Percentiles rank a stretch among this genome's conserved stretches.
Evolutionary conservation across 352 stramenopile genomes (phyloP).

Genomic region (Phytophthora hybrid): DNA sequence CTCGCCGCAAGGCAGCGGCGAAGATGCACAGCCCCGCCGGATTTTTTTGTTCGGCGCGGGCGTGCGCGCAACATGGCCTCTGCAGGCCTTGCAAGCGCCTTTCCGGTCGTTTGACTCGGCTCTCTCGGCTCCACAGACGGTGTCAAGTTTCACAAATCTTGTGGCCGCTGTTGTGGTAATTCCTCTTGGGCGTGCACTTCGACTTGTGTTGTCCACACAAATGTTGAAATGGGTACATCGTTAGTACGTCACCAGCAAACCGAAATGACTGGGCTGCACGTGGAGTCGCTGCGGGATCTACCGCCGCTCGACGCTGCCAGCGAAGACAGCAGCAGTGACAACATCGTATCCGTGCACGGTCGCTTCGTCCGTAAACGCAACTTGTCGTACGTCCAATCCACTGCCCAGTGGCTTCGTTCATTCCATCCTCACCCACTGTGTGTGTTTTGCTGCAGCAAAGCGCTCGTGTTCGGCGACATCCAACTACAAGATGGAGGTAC

Average conservation of each 20-base stretch:
- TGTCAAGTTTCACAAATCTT: background rate
- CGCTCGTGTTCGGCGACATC: slow-evolving; percentile 85
- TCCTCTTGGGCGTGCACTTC: background rate
- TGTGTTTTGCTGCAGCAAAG: slow-evolving; percentile 58
- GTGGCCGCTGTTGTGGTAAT: slow-evolving; percentile 2
- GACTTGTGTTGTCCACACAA: background rate
- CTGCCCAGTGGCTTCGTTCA: background rate
- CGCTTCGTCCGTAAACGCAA: slow-evolving; percentile 83
- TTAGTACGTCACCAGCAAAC: background rate
- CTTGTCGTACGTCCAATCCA: slow-evolving; percentile 62
- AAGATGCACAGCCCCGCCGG: background rate
- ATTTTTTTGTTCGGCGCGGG: background rate
- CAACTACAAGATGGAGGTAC: slow-evolving; percentile 69
- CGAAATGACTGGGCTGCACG: slow-evolving; percentile 33
- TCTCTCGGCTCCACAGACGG: background rate
- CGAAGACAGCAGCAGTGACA: background rate
- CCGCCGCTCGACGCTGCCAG: slow-evolving; percentile 11
- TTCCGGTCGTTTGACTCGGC: background rate
- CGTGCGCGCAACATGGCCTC: background rate
- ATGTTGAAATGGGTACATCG: background rate
- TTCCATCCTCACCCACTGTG: background rate
- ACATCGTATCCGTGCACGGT: slow-evolving; percentile 54
- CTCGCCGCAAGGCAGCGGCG: background rate
- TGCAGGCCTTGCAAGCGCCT: background rate
- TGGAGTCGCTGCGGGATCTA: slow-evolving; percentile 27